phyloP scores from a whole-genome alignment of 2,329 filamentous ascomycete species.

The Bipolaris victoriae region DNA sequence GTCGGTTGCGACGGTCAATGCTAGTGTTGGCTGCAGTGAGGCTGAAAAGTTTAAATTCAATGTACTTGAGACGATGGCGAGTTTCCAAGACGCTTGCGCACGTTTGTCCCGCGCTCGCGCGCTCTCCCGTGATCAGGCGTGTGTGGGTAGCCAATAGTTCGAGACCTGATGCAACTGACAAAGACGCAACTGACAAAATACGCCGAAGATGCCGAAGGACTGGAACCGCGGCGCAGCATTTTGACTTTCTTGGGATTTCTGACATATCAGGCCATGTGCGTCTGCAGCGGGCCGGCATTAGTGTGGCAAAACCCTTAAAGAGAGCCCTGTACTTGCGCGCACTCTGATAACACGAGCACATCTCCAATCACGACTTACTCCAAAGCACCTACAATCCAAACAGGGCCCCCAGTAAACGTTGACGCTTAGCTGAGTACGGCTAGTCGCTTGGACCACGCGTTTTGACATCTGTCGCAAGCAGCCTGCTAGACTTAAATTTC shows the following conservation, averaged over 20 bases:
- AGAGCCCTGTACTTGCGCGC: slow-evolving; percentile 1
- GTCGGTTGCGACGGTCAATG: not conserved
- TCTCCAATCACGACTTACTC: not conserved
- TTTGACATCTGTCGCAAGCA: slow-evolving; percentile 38
- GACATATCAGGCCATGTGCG: slow-evolving; percentile 6
- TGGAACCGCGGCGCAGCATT: not conserved
- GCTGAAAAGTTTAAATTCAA: not conserved
- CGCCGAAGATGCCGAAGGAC: slow-evolving; percentile 28
- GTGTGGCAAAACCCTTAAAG: slow-evolving; percentile 8
- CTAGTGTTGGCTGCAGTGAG: not conserved
- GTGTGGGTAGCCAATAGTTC: slow-evolving; percentile 16
- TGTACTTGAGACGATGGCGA: not conserved
- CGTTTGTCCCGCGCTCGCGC: slow-evolving; percentile 12
- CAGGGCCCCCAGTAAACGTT: slow-evolving; percentile 6
- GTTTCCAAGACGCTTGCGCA: slow-evolving; percentile 7
- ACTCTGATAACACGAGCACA: slow-evolving; percentile 10
- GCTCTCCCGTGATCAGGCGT: slow-evolving; percentile 26
- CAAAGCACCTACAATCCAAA: slow-evolving; percentile 2
- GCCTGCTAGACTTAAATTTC: slow-evolving; percentile 35
- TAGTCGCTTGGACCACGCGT: slow-evolving; percentile 31
- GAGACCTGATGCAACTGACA: slow-evolving; percentile 8
- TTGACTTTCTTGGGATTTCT: not conserved
- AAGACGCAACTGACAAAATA: not conserved
- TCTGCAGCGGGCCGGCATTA: slow-evolving; percentile 17
- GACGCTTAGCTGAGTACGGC: slow-evolving; percentile 20